Base-by-base conservation (phyloP, 768 basidiomycete species). In the Boletus tomentosulus region DNA sequence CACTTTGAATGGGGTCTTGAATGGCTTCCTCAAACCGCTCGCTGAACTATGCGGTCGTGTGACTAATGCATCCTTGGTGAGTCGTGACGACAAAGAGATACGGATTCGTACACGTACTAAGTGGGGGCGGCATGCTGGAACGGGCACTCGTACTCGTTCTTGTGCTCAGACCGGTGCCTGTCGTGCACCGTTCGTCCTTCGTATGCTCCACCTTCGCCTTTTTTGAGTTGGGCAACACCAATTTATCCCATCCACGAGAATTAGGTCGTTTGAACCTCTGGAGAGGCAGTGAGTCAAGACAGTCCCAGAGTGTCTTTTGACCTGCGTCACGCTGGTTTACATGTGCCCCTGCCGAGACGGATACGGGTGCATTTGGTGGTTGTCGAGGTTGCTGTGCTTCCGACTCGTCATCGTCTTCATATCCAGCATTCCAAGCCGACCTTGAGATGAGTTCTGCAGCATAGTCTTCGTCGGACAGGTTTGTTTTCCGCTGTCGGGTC, bases 41-140 rank as follows among this genome's bases (percentile, higher is more conserved):
- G 66, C 72, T 8, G 80, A 81, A 46, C 58, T 63, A 60, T 77
- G 71, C 4, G 78, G 75, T 57, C 73, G 79, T 8, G 81, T 82
- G 13, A 77, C 81, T 80, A 28, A 38, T 16, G 31, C 15, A 13
- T 9, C 12, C n/a, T 39, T 19, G 16, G 38, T 54, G 3, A 64
- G 28, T 28, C 13, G 33, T 9, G 41, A 35, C 1, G 39, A 46
- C 16, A 16, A 19, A 28, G 19, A 13, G 7, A 35, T 24, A n/a
- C 53, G 5, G 6, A 22, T 4, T 7, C 13, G 19, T 22, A 16
- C 10, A 43, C 66, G 45, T 49, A 70, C 69, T 38, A 16, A 70
- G 60, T 1, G 57, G 59, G 3, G 48, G 62, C 30, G 66, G 66
- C 57, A 68, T 60, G 19, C 37, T 56, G 3, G 27, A 34, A 25